Percentiles rank a stretch among this genome's conserved stretches.
These are phyloP conservation scores for Aspergillus hortae DNA, from an alignment of 2,329 filamentous ascomycete genomes.

Conservation along the genomic window DNA sequence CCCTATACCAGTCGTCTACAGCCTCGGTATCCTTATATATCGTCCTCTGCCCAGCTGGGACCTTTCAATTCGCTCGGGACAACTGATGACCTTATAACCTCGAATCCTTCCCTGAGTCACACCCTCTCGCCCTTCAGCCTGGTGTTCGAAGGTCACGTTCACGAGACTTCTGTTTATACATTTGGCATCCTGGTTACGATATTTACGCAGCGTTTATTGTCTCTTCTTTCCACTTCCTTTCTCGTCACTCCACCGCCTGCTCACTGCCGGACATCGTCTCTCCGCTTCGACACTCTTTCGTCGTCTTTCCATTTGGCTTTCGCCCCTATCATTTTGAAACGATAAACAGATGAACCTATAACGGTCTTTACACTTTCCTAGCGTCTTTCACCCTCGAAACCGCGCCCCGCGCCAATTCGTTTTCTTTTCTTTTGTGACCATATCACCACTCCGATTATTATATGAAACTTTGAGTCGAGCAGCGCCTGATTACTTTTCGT, in stretches of 20 bases:
- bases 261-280: conserved; percentile 11
- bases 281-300: conserved; percentile 22
- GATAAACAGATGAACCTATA: conserved; percentile 40
- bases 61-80: conserved; percentile 7
- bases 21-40: conserved; percentile 19
- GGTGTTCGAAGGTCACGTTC: conserved; percentile 34
- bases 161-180: conserved; percentile 23
- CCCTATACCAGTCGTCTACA: conserved; percentile 21
- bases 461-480: conserved; percentile 25
- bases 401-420: conserved; percentile 24
- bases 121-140: conserved; percentile 28
- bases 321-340: conserved; percentile 24
- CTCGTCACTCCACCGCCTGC: conserved; percentile 6
- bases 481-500: conserved; percentile 15
- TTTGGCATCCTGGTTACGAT: conserved; percentile 33
- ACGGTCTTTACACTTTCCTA: conserved; percentile 38
- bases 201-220: conserved; percentile 36
- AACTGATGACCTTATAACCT: conserved; percentile 28
- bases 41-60: conserved; percentile 4
- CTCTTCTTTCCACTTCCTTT: conserved; percentile 14
- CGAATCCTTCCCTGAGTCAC: conserved; percentile 27
- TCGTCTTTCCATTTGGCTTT: conserved; percentile 18
- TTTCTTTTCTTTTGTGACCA: conserved; percentile 24
- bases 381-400: conserved; percentile 24
- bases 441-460: conserved; percentile 24